Base-by-base conservation (phyloP, 1,139 yeast genomes). In the Dujonia santamariae region DNA sequence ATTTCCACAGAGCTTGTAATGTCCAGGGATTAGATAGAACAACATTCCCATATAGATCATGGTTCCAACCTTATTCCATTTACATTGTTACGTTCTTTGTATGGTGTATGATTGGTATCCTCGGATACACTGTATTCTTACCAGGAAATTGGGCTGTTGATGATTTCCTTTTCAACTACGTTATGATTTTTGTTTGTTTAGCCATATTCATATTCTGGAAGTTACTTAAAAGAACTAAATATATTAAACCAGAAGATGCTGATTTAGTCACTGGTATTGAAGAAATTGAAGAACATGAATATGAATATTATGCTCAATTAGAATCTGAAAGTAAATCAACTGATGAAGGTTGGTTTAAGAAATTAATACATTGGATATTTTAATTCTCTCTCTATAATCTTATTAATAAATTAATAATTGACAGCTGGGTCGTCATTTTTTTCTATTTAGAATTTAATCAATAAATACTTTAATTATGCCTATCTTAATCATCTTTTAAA, bases 1-100 rank as follows among this genome's bases (percentile, higher is more conserved):
- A 59, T 41, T 86, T 85, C 59, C 73, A 75, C 56, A 63, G 70
- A 35, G 92, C 90, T 2, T 67, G 76, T 45, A 53, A 64, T 28
- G 77, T 70, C 1, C 67, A 50, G 41, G 61, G 59, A n/a, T 39
- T 59, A 11, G 62, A 56, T 39, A 52, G 64, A 44, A 28, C 36
- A 1, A 43, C 47, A 7, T 57, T 59, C 43, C 54, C 61, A 1
- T 59, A 58, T 47, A 47, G 48, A n/a, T 43, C 63, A 3, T 58
- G 61, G 59, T 58, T 45, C 45, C 63, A 58, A 38, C 63, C 63
- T n/a, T 59, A 58, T 42, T 54, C 62, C 18, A 56, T 54, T 18
- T 51, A 46, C 34, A 38, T 56, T 36, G 57, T 66, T 12, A 47
- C 61, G 3, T 47, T 55, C 32, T 56, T 61, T 41, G 45, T 63